phyloP scores from a whole-genome alignment of 495 filamentous ascomycete genomes.

The Penicillium cosmopolitanum region DNA sequence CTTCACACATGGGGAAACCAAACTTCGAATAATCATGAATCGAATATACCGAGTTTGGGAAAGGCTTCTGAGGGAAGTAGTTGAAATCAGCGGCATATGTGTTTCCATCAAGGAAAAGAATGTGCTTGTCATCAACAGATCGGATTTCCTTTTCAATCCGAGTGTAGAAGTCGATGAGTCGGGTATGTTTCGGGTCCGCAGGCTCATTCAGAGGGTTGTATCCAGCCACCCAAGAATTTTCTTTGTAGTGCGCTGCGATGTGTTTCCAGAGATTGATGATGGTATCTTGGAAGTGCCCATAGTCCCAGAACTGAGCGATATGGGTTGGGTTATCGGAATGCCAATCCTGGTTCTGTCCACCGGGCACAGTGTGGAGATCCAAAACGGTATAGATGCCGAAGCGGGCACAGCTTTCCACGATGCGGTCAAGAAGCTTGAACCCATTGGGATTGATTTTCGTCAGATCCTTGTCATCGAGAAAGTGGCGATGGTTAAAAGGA shows the following conservation, averaged over 20 bases:
- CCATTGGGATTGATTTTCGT: conserved; percentile 58
- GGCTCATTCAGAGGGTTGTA: conserved; percentile 73
- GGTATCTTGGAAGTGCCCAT: conserved; percentile 63
- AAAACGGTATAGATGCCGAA: conserved; percentile 63
- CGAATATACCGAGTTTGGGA: conserved; percentile 64
- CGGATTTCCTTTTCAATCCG: conserved; percentile 62
- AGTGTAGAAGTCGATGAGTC: conserved; percentile 59
- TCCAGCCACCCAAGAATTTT: conserved; percentile 61
- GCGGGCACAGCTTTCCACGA: conserved; percentile 57
- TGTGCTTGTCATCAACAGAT: conserved; percentile 61
- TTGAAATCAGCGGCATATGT: conserved; percentile 64
- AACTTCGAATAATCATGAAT: conserved; percentile 61
- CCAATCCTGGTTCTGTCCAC: conserved; percentile 69
- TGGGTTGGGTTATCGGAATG: conserved; percentile 59
- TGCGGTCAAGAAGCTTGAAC: conserved; percentile 62
- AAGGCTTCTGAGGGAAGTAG: conserved; percentile 39
- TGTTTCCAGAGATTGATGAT: conserved; percentile 63
- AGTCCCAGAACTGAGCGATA: conserved; percentile 66
- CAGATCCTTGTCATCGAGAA: conserved; percentile 67
- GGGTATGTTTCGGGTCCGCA: conserved; percentile 58
- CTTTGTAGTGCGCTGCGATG: conserved; percentile 59
- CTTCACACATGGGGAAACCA: not conserved
- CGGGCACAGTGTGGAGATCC: conserved; percentile 66
- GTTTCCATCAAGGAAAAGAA: conserved; percentile 68
- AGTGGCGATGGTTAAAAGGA: conserved; percentile 68